Conservation (phyloP, 176 grass and related monocot genomes). For the Metroxylon sagu region DNA sequence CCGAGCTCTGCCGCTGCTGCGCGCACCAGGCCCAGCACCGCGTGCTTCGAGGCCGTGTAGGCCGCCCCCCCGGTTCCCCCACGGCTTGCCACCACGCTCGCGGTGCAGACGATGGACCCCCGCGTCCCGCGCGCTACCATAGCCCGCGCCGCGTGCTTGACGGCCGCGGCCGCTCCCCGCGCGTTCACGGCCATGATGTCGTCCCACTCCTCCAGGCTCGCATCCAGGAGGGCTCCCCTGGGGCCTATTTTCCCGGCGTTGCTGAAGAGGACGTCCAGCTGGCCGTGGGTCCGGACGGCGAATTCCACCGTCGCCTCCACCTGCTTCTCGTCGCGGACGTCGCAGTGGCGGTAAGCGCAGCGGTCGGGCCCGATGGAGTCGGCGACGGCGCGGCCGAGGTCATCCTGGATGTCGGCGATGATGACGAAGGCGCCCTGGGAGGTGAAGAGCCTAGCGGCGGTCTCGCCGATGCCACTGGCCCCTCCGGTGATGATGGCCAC, state of each 20-base stretch:
- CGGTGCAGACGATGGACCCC: constrained; percentile 70
- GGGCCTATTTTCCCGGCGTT: constrained; percentile 60
- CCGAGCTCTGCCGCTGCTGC: constrained; percentile 58
- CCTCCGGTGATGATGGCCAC: constrained; percentile 69
- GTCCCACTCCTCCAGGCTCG: constrained; percentile 41
- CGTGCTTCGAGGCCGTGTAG: constrained; percentile 80
- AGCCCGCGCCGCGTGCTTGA: constrained; percentile 62
- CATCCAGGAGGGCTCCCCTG: constrained; percentile 31
- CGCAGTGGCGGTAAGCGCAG: constrained; percentile 53
- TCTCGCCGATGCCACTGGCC: constrained; percentile 72
- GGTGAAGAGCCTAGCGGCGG: constrained; percentile 53
- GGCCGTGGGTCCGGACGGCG: constrained; percentile 38
- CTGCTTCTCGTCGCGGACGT: constrained; percentile 61
- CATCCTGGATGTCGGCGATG: constrained; percentile 72
- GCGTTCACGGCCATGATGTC: constrained; percentile 68
- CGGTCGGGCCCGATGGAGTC: constrained; percentile 22
- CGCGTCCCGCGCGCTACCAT: constrained; percentile 30
- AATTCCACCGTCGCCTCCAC: constrained; percentile 42
- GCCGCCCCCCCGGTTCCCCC: constrained; percentile 46
- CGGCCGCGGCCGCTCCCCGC: constrained; percentile 37
- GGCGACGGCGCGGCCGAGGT: constrained; percentile 36
- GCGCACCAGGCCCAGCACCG: constrained; percentile 54
- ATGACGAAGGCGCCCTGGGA: constrained; percentile 56
- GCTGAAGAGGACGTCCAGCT: constrained; percentile 63
- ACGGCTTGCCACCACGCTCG: constrained; percentile 42